Evolutionary conservation across 2,329 filamentous ascomycete species (phyloP), one percentile per base, ranked within the genome.

Genomic region (Sporothrix schenckii): DNA sequence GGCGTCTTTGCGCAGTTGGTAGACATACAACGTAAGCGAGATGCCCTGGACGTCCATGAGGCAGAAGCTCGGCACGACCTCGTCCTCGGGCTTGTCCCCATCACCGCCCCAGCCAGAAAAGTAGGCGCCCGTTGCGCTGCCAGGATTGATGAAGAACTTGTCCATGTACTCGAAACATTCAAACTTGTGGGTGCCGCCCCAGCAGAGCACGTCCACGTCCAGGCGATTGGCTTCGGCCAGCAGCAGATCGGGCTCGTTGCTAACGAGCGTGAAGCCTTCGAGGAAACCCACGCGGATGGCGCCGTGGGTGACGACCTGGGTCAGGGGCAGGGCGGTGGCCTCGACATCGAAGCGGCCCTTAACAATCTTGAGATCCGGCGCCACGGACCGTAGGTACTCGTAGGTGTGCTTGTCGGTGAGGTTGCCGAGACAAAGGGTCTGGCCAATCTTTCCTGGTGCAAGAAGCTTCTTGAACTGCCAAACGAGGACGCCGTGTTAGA

Each of bases 31-130:
- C 72, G 96, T 96, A 74, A 98, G 86, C 19, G 96, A 96, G 79
- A 97, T 96, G 44, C 94, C 94, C 87, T 98, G 94, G 49, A 97
- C 92, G 86, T 98, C 94, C 94, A 98, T 97, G 80, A 98, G 82
- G 78, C 95, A 97, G 81, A 98, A 97, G 79, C 93, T 97, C 34
- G 94, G 94, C 70, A 89, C 90, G 30, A 92, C 91, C 69, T 94
- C 91, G 77, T 92, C 88, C n/a, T 81, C 84, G 24, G 86, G 79
- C 92, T 97, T 53, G 94, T 93, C 71, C 89, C 89, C 24, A 91
- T 83, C 53, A 86, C 86, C 67, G 24, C 81, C 82, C 84, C 86
- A 89, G 24, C 86, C 85, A 1, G 85, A 85, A 27, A 85, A 82
- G 73, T 87, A 88, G 2, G 88, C 88, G 11, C 88, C 88, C 5